Conservation (phyloP, 441 rosid species). For the Mallotus japonicus region DNA sequence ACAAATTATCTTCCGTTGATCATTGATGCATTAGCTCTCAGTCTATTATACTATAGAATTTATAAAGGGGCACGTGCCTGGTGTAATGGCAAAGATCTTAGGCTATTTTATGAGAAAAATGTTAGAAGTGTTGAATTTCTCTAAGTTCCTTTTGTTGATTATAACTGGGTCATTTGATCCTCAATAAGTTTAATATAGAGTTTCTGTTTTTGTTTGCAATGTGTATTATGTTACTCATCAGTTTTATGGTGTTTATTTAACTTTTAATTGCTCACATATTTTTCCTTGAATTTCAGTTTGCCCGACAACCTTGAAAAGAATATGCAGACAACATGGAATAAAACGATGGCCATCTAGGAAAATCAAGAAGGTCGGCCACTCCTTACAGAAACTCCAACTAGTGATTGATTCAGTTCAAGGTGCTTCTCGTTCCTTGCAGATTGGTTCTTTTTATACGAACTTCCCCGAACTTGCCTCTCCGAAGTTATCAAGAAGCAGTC, state of each 20-base stretch:
- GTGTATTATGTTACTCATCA: neutral
- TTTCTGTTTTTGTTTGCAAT: neutral
- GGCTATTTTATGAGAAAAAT: neutral
- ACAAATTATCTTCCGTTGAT: neutral
- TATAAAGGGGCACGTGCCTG: neutral
- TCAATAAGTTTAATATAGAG: neutral
- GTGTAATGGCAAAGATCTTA: neutral
- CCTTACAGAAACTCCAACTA: conserved; percentile 74
- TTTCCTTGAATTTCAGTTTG: conserved; percentile 62
- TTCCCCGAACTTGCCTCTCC: conserved; percentile 67
- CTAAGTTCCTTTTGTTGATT: neutral
- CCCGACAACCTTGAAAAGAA: conserved; percentile 93
- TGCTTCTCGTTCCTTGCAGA: conserved; percentile 60
- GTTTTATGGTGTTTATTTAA: conserved; percentile 6
- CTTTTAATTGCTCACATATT: neutral
- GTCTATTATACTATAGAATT: neutral
- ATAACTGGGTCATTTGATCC: no score
- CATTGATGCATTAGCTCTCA: neutral
- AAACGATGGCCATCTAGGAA: conserved; percentile 91
- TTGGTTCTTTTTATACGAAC: conserved; percentile 60
- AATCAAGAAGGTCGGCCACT: conserved; percentile 88
- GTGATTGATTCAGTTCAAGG: conserved; percentile 83
- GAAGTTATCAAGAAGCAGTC: conserved; percentile 40
- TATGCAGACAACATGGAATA: conserved; percentile 90
- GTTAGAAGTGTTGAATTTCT: neutral